Conservation (phyloP, 108 stramenopile species). For the Pseudonitzschia pungens region DNA sequence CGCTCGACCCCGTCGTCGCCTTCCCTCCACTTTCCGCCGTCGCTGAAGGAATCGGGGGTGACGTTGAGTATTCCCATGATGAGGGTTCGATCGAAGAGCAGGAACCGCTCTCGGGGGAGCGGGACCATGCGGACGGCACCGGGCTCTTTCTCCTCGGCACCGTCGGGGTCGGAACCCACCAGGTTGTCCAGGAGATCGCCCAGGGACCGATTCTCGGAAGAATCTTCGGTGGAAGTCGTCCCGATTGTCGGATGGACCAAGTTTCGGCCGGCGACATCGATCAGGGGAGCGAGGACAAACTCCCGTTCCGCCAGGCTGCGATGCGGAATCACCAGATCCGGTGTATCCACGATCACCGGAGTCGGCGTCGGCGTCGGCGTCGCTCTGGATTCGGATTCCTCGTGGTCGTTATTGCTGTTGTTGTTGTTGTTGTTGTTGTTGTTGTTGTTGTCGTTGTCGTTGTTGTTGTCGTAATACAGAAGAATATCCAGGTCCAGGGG, state of each 20-base stretch:
- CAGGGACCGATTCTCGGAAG: constrained; percentile 12
- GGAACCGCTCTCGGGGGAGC: constrained; percentile 61
- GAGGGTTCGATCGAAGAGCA: constrained; percentile 67
- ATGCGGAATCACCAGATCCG: constrained; percentile 83
- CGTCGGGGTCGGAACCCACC: background rate
- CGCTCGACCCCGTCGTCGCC: constrained; percentile 48
- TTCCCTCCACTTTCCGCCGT: constrained; percentile 78
- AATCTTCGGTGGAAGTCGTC: background rate
- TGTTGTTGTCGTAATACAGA: constrained; percentile 45
- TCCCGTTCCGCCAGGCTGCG: constrained; percentile 82
- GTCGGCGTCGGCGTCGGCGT: background rate
- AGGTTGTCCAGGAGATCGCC: constrained; percentile 42
- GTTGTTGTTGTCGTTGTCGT: constrained; percentile 14
- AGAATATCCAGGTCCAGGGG: constrained; percentile 90
- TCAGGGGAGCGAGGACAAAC: constrained; percentile 92
- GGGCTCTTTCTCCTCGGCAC: background rate
- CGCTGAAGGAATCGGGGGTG: constrained; percentile 96
- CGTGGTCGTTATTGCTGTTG: constrained; percentile 5
- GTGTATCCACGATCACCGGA: constrained; percentile 41
- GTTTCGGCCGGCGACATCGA: constrained; percentile 58
- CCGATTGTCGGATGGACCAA: constrained; percentile 41
- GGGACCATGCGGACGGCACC: constrained; percentile 58
- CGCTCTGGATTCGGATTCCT: background rate
- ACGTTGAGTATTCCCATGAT: constrained; percentile 97
- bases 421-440: constrained; percentile 12